phyloP scores from a whole-genome alignment of 2,329 filamentous ascomycete genomes.

The Alternaria burnsii region DNA sequence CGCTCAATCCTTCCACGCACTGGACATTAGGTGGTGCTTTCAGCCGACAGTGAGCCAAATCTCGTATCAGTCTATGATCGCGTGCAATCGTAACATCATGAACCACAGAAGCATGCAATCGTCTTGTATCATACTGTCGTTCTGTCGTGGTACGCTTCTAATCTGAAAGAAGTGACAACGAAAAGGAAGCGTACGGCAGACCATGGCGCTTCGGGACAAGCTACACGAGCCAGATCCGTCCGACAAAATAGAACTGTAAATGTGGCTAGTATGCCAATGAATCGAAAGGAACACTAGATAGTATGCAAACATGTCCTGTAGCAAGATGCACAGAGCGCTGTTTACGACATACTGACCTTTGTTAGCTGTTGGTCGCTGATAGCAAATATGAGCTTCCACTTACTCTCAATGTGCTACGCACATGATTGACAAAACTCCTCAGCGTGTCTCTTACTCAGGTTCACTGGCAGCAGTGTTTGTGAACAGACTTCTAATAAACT shows the following conservation, averaged over 20 bases:
- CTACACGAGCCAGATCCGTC: neutral
- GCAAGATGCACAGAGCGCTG: neutral
- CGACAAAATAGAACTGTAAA: neutral
- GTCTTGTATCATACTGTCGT: conserved; percentile 1
- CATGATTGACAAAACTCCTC: neutral
- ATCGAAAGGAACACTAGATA: neutral
- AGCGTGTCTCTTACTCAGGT: neutral
- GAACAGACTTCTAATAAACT: conserved; percentile 16
- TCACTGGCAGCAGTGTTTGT: neutral
- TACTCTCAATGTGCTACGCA: neutral
- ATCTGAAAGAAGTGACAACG: neutral
- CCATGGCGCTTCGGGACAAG: neutral
- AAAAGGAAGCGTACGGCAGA: neutral
- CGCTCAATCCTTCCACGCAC: neutral
- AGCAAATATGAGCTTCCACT: neutral
- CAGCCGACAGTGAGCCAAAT: neutral
- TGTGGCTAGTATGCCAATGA: neutral
- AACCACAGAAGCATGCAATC: neutral
- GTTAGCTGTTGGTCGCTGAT: neutral
- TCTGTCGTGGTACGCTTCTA: neutral
- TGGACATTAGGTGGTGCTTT: neutral
- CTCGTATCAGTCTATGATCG: neutral
- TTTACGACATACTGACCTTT: neutral
- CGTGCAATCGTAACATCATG: neutral
- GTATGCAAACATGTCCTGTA: neutral